Evolutionary conservation across 2,329 filamentous ascomycete species (phyloP).

Genomic region (Thermothelomyces thermophilus): DNA sequence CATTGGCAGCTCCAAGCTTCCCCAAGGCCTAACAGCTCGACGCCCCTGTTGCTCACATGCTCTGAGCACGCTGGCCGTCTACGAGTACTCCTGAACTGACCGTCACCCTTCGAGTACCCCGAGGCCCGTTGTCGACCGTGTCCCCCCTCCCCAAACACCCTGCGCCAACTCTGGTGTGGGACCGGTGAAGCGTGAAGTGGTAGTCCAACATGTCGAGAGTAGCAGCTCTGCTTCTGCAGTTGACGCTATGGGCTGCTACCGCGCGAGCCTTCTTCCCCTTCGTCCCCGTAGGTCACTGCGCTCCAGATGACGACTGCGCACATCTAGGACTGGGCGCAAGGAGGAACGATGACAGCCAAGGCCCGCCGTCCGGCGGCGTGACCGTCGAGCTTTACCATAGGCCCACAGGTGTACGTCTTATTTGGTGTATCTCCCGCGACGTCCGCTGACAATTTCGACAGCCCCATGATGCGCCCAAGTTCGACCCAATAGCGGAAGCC

Average conservation of each 20-base stretch:
- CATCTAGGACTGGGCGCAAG: constrained; percentile 2
- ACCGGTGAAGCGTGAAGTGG: constrained; percentile 20
- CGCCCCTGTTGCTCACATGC: constrained; percentile 10
- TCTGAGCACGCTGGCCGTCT: constrained; percentile 9
- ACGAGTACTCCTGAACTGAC: constrained; percentile 2
- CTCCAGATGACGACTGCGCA: constrained; percentile 15
- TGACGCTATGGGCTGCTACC: constrained; percentile 42
- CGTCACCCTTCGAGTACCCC: neutral
- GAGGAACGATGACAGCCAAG: constrained; percentile 10
- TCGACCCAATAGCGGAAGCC: constrained; percentile 35
- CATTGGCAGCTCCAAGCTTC: constrained; percentile 7
- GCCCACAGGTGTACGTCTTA: constrained; percentile 29
- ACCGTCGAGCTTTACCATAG: constrained; percentile 39
- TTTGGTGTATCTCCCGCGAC: neutral
- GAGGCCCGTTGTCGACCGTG: constrained; percentile 11
- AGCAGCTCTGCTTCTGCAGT: constrained; percentile 34
- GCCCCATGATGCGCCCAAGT: constrained; percentile 31
- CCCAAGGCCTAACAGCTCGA: neutral
- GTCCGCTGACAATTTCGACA: constrained; percentile 23
- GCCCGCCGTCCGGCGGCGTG: constrained; percentile 22
- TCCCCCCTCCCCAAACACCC: too few relatives aligned
- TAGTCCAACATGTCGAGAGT: constrained; percentile 36
- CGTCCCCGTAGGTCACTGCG: constrained; percentile 28
- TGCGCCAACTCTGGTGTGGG: constrained; percentile 20
- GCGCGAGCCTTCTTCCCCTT: constrained; percentile 45